phyloP scores from a whole-genome alignment of 1,284 basidiomycete genomes.

The Sporisorium graminicola region DNA sequence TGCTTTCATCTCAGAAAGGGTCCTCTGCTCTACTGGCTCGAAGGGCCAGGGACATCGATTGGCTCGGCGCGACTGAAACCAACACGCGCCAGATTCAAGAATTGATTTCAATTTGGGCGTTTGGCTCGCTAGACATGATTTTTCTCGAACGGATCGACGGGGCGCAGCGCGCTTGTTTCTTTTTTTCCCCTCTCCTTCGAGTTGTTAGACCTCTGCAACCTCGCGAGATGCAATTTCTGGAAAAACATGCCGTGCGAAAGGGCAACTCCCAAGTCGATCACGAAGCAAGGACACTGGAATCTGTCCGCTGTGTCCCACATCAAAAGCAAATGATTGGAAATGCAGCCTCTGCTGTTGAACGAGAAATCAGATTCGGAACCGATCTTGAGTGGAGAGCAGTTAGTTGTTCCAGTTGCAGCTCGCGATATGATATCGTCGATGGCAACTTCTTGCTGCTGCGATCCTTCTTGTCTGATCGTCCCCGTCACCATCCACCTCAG shows the following conservation, averaged over 20 bases:
- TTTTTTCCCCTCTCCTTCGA: neutral
- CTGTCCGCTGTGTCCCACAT: constrained; percentile 9
- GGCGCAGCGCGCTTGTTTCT: neutral
- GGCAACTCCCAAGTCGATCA: constrained; percentile 8
- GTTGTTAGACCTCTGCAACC: neutral
- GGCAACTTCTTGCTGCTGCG: neutral
- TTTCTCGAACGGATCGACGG: constrained; percentile 26
- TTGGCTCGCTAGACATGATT: neutral
- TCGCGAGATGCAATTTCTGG: neutral
- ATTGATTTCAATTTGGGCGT: neutral
- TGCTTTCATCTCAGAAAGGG: neutral
- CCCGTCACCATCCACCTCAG: constrained; percentile 4
- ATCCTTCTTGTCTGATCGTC: constrained; percentile 15
- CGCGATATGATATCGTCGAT: constrained; percentile 10
- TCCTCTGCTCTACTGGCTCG: constrained; percentile 19
- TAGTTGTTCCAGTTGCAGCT: no score
- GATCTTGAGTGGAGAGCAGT: constrained; percentile 4
- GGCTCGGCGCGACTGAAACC: constrained; percentile 15
- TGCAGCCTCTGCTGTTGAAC: constrained; percentile 5
- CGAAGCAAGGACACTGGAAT: no score
- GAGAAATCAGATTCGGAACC: constrained; percentile 13
- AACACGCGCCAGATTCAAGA: constrained; percentile 17
- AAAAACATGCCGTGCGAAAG: constrained; percentile 13
- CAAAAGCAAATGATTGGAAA: constrained; percentile 6
- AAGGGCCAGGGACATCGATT: neutral